These are phyloP conservation scores for Bryopsis sp. DNA, from an alignment of 139 green algal genomes.

Conservation along the genomic window DNA sequence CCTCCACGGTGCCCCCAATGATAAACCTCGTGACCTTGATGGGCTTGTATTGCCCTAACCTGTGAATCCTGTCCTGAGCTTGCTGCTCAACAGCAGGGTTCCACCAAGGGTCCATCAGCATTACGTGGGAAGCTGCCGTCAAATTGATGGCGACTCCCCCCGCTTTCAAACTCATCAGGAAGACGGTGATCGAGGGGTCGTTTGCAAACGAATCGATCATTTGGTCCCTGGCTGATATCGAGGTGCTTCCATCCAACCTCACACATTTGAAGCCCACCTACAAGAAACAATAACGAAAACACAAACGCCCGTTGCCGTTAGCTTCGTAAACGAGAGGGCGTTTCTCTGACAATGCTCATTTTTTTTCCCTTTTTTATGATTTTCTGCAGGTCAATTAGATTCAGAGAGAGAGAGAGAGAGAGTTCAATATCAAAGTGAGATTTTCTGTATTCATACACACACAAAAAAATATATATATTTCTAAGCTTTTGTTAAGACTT, in stretches of 20 bases:
- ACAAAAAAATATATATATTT: no score
- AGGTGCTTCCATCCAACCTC: conserved; percentile 75
- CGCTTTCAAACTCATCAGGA: conserved; percentile 78
- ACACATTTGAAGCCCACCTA: conserved; percentile 71
- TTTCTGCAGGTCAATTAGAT: no score
- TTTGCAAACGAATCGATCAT: conserved; percentile 71
- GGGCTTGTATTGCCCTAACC: conserved; percentile 72
- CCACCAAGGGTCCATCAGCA: conserved; percentile 70
- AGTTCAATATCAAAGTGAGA: no score
- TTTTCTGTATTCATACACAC: no score
- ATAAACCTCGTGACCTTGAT: conserved; percentile 74
- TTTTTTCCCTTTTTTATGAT: no score
- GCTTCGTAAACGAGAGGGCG: no score
- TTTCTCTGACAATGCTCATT: no score
- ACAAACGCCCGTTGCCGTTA: no score
- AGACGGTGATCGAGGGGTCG: conserved; percentile 57
- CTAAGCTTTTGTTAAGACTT: no score
- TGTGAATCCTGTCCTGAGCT: conserved; percentile 30
- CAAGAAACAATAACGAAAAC: not conserved
- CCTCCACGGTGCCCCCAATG: conserved; percentile 81
- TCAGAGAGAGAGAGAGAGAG: no score
- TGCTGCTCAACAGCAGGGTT: conserved; percentile 64
- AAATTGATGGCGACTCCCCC: conserved; percentile 83
- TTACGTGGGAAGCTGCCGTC: conserved; percentile 58
- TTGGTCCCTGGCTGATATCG: conserved; percentile 53